Conservation (phyloP, 495 filamentous ascomycete species). For the Penicillium psychrofluorescens region DNA sequence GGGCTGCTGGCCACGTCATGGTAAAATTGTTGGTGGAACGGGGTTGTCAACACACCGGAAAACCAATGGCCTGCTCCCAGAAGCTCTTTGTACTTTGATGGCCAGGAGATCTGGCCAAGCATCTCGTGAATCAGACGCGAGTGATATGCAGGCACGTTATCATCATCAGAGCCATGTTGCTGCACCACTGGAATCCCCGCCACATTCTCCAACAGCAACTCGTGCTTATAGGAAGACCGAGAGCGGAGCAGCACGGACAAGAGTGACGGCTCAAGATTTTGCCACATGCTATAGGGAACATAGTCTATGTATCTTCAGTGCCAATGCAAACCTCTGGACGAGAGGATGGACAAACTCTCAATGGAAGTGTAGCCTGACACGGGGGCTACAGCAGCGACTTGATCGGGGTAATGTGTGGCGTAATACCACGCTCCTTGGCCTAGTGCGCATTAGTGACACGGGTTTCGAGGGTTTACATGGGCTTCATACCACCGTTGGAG, state of each 20-base stretch:
- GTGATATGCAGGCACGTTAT: conserved; percentile 54
- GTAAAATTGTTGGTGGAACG: conserved; percentile 37
- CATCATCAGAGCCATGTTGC: conserved; percentile 50
- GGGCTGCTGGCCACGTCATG: not conserved
- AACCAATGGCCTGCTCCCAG: conserved; percentile 46
- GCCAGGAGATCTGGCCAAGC: conserved; percentile 28
- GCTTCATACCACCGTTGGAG: too few relatives aligned
- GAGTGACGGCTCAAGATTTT: conserved; percentile 39
- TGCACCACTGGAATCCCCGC: conserved; percentile 47
- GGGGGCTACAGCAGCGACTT: conserved; percentile 48
- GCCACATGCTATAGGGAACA: conserved; percentile 53
- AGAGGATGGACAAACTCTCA: conserved; percentile 32
- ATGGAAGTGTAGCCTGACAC: conserved; percentile 55
- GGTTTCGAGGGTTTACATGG: too few relatives aligned
- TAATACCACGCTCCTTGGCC: conserved; percentile 53
- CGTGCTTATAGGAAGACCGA: conserved; percentile 46
- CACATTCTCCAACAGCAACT: conserved; percentile 44
- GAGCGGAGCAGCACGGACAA: conserved; percentile 36
- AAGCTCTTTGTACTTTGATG: conserved; percentile 45
- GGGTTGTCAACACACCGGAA: conserved; percentile 40
- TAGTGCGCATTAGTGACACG: conserved; percentile 19
- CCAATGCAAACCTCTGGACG: too few relatives aligned
- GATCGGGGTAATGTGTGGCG: conserved; percentile 51
- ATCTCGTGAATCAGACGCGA: conserved; percentile 46
- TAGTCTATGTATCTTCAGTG: conserved; percentile 33